phyloP scores from a whole-genome alignment of 2,329 filamentous ascomycete genomes.

The Dothiorella sarmentorum region DNA sequence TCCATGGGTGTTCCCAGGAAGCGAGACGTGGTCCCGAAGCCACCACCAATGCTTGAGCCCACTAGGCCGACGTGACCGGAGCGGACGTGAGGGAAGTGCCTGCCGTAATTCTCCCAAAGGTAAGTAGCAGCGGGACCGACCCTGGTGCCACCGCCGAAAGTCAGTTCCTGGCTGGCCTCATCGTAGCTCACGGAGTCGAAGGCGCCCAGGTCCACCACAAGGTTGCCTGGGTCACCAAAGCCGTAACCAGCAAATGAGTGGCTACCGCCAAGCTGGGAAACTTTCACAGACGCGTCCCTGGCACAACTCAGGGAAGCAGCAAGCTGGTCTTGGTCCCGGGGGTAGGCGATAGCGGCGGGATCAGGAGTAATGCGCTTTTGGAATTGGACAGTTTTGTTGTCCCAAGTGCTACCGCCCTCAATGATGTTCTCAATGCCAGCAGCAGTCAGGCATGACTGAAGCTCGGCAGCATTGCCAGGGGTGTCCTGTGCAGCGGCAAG shows the following conservation, averaged over 20 bases:
- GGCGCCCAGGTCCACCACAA: conserved; percentile 22
- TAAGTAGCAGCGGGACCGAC: conserved; percentile 22
- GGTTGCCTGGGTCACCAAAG: conserved; percentile 20
- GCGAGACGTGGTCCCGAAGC: conserved; percentile 23
- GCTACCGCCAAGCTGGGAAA: conserved; percentile 21
- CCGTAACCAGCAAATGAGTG: conserved; percentile 24
- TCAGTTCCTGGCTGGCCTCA: conserved; percentile 19
- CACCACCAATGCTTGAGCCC: conserved; percentile 22
- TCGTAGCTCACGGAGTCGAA: conserved; percentile 21
- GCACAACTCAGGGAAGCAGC: conserved; percentile 22
- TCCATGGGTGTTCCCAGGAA: conserved; percentile 23
- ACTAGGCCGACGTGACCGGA: conserved; percentile 22
- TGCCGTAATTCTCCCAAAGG: conserved; percentile 23
- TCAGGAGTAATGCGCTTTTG: conserved; percentile 22
- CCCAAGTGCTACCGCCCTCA: conserved; percentile 19
- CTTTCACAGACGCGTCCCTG: conserved; percentile 20
- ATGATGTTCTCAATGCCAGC: conserved; percentile 11
- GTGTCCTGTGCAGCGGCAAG: background rate
- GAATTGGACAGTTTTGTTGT: conserved; percentile 19
- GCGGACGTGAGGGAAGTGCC: conserved; percentile 24
- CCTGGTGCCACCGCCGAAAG: conserved; percentile 22
- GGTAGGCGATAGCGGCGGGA: conserved; percentile 21
- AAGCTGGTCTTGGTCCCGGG: conserved; percentile 17
- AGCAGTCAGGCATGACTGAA: conserved; percentile 19
- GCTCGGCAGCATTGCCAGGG: conserved; percentile 5